Base-by-base conservation (phyloP, 2,329 filamentous ascomycete genomes). In the Lasiodiplodia hormozganensis region DNA sequence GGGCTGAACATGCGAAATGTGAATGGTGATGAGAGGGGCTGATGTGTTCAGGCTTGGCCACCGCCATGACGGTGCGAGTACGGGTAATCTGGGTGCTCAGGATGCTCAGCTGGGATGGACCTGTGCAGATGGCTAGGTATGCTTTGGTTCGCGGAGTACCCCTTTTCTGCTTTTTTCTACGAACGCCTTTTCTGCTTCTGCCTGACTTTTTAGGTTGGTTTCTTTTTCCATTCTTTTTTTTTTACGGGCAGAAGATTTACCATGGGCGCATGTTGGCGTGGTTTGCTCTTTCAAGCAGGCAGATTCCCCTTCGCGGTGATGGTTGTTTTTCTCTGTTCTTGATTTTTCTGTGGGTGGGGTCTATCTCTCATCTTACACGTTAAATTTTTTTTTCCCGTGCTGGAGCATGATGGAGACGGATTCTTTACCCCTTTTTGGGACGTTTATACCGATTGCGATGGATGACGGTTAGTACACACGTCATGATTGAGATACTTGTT, bases 251-350 rank as follows among this genome's bases (percentile, higher is more conserved):
- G 54, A 67, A 38, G 53, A 49, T 51, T 51, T 58, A 34, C 31
- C 43, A 16, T 28, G 36, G 65, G 65, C 65, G 65, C 65, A 68
- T 23, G 65, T 68, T 40, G 54, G 65, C 56, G 56, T 60, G 54
- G 56, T 56, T 36, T 54, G 25, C 36, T 68, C 43, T 51, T 58
- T 47, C 28, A 67, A 34, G 53, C 65, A 67, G 28, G 65, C 65
- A 68, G 65, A 68, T 68, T 68, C 65, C 65, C 65, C 65, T 62
- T 62, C 56, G 65, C 65, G 65, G 56, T 62, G 65, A 68, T 60
- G 28, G 43, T 67, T 60, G 56, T 36, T 67, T 28, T 56, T 65
- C 34, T 65, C 10, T 28, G 7, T 38, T 53, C 8, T 49, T 40
- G 25, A 40, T 58, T 67, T 28, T n/a, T 49, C 34, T 54, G 18